A percentile compares a stretch with the other conserved stretches of the same genome.
phyloP scores from a whole-genome alignment of 2,329 filamentous ascomycete species.

The Aureobasidium subglaciale region DNA sequence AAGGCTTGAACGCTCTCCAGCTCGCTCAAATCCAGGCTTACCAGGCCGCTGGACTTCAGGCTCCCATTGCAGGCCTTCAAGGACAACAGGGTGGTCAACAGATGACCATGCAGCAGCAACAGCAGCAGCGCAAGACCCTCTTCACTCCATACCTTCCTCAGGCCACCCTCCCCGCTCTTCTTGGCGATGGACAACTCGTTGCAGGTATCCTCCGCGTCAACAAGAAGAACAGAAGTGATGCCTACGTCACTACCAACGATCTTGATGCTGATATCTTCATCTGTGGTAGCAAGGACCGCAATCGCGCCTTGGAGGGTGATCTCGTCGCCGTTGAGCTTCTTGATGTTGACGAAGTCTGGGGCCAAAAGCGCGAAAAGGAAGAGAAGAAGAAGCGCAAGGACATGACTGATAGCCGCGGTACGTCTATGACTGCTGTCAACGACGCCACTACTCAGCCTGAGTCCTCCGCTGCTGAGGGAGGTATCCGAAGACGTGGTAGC shows the following conservation, averaged over 20 bases:
- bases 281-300: constrained; percentile 97
- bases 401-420: constrained; percentile 83
- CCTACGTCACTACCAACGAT: constrained; percentile 91
- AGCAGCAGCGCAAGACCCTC: constrained; percentile 93
- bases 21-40: constrained; percentile 85
- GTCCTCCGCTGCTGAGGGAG: constrained; percentile 65
- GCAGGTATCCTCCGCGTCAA: constrained; percentile 96
- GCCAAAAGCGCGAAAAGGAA: constrained; percentile 97
- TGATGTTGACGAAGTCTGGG: constrained; percentile 97
- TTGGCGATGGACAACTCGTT: constrained; percentile 87
- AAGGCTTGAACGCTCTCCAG: constrained; percentile 82
- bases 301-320: constrained; percentile 92
- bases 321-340: constrained; percentile 92
- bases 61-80: constrained; percentile 57
- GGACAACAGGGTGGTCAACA: constrained; percentile 65
- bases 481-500: constrained; percentile 86
- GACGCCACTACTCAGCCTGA: constrained; percentile 50
- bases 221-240: constrained; percentile 99
- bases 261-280: constrained; percentile 99
- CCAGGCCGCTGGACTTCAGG: constrained; percentile 70
- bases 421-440: constrained; percentile 61
- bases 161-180: constrained; percentile 81
- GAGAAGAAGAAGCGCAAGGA: constrained; percentile 99
- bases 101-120: constrained; percentile 63
- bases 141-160: constrained; percentile 98